Conservation (phyloP, 129 eudicot species). For the Tagetes erecta region DNA sequence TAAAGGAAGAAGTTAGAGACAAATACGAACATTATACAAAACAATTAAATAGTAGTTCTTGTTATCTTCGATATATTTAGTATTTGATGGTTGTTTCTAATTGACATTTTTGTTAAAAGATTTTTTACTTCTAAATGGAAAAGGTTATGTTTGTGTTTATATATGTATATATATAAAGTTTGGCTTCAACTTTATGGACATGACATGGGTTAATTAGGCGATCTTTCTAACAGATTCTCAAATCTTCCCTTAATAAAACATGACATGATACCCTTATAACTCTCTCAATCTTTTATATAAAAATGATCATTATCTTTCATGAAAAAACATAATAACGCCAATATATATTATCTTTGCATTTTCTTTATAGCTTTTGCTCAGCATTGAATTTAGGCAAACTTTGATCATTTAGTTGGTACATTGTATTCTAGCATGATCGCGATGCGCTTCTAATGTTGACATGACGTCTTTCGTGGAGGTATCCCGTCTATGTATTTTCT, state of each 20-base stretch:
- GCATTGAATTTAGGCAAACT: not conserved
- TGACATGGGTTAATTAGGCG: conserved; percentile 2
- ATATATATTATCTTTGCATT: not conserved
- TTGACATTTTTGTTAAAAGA: not conserved
- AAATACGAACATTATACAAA: no score
- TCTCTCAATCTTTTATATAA: not conserved
- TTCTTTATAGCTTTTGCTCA: not conserved
- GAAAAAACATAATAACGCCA: not conserved
- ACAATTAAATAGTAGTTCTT: not conserved
- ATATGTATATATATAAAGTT: not conserved
- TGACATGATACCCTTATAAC: not conserved
- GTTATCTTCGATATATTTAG: not conserved
- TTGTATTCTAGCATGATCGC: not conserved
- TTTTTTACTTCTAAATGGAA: no score
- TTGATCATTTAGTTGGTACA: not conserved
- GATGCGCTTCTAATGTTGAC: not conserved
- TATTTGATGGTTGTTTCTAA: not conserved
- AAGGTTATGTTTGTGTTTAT: not conserved
- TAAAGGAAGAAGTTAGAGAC: no score
- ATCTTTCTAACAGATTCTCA: not conserved
- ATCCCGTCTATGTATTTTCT: not conserved
- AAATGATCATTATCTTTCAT: not conserved
- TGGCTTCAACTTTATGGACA: not conserved
- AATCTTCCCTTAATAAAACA: not conserved
- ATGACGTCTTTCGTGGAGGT: not conserved